Evolutionary conservation across 768 basidiomycete genomes (phyloP).

Genomic region (Gloeophyllum trabeum): DNA sequence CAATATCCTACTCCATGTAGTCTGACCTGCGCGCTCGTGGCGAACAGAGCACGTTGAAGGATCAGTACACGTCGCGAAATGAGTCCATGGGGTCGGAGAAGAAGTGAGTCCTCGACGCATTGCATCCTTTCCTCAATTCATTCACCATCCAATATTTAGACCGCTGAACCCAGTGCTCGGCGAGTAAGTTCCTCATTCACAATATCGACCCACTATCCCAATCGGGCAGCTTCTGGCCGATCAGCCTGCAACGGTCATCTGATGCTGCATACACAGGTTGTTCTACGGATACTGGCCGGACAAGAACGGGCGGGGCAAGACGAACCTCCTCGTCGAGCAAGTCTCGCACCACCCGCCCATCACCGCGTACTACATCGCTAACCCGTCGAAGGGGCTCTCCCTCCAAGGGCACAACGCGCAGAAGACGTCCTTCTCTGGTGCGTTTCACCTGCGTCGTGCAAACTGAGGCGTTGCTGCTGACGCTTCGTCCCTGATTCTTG

Average conservation of each 20-base stretch:
- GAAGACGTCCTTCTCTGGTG: constrained; percentile 87
- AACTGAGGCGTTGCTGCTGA: not conserved
- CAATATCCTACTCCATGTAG: not conserved
- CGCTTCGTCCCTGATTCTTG: constrained; percentile 1
- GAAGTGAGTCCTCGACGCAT: constrained; percentile 45
- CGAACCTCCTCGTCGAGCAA: constrained; percentile 81
- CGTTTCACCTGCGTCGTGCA: constrained; percentile 8
- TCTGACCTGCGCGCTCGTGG: not conserved
- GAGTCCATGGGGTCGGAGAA: constrained; percentile 97
- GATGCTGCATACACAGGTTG: constrained; percentile 28
- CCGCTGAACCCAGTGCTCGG: constrained; percentile 94
- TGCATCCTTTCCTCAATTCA: constrained; percentile 3
- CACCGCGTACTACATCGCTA: constrained; percentile 82
- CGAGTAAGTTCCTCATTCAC: constrained; percentile 44
- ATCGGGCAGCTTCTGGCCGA: constrained; percentile 1
- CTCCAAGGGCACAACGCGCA: constrained; percentile 88
- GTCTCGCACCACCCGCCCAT: constrained; percentile 94
- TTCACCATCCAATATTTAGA: constrained; percentile 25
- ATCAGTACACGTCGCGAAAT: constrained; percentile 90
- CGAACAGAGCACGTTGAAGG: constrained; percentile 76
- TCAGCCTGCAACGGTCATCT: constrained; percentile 1
- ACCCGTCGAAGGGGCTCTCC: constrained; percentile 61
- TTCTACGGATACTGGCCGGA: constrained; percentile 91
- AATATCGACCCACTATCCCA: no score
- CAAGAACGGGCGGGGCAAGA: constrained; percentile 58